These are phyloP conservation scores for Rosa multiflora DNA, from an alignment of 306 rosid genomes.

Conservation along the genomic window DNA sequence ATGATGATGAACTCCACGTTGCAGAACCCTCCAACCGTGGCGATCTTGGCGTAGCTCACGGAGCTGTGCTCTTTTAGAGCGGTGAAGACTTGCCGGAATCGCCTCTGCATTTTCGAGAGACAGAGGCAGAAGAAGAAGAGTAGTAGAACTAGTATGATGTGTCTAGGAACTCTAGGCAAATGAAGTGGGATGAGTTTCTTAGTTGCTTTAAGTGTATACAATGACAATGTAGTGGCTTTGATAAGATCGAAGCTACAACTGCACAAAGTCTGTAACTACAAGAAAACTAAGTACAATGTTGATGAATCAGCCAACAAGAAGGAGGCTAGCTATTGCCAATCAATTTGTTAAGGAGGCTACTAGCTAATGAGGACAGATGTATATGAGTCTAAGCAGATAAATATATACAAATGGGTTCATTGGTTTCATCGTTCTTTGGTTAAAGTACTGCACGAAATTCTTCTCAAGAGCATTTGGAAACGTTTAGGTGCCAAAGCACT, in stretches of 20 bases:
- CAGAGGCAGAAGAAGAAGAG: background rate
- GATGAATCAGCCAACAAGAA: slow-evolving; percentile 5
- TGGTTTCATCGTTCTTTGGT: slow-evolving; percentile 1
- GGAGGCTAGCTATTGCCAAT: slow-evolving; percentile 9
- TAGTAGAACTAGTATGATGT: background rate
- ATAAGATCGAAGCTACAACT: slow-evolving; percentile 21
- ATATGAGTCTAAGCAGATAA: background rate
- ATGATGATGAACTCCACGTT: slow-evolving; percentile 51
- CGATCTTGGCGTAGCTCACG: slow-evolving; percentile 66
- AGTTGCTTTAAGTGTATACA: background rate
- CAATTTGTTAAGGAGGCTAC: background rate
- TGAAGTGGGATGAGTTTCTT: background rate
- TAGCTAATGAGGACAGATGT: background rate
- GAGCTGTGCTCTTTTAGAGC: slow-evolving; percentile 51
- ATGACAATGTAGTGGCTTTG: slow-evolving; percentile 11
- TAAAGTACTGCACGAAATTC: background rate
- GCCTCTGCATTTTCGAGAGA: slow-evolving; percentile 40
- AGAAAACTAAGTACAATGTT: background rate
- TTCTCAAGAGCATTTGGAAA: background rate
- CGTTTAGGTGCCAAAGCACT: too few species aligned
- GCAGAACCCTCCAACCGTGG: slow-evolving; percentile 53
- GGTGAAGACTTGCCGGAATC: slow-evolving; percentile 44
- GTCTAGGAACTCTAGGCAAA: background rate
- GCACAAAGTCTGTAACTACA: slow-evolving; percentile 11
- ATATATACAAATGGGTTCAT: background rate